phyloP scores from a whole-genome alignment of 148 eudicot genomes.

The Rhododendron ovatum region DNA sequence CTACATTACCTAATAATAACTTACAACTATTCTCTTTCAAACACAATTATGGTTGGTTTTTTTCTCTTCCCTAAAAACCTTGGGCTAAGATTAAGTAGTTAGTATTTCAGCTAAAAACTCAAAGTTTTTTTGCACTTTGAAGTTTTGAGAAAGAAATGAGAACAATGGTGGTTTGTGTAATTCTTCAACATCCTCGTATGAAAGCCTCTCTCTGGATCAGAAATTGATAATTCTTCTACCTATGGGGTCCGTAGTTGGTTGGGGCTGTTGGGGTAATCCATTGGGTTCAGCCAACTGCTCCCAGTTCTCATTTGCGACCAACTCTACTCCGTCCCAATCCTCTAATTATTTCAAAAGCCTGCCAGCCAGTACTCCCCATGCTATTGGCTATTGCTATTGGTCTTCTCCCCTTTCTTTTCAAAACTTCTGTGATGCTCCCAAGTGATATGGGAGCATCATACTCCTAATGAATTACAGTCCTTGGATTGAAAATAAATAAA shows the following conservation, averaged over 20 bases:
- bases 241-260: slow-evolving; percentile 1
- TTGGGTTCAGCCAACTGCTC: slow-evolving; percentile 20
- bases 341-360: not conserved
- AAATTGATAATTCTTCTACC: not conserved
- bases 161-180: not conserved
- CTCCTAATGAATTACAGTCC: no score
- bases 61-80: not conserved
- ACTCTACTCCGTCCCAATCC: not conserved
- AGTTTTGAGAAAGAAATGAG: not conserved
- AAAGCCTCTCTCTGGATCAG: not conserved
- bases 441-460: no score
- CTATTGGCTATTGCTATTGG: not conserved
- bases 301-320: not conserved
- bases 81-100: not conserved
- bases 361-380: not conserved
- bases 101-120: not conserved
- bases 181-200: not conserved
- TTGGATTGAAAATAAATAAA: no score
- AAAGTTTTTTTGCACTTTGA: not conserved
- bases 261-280: not conserved
- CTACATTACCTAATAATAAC: no score
- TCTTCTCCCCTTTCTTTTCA: not conserved
- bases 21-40: not conserved
- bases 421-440: no score
- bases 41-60: not conserved